Base-by-base conservation (phyloP, 345 rosid genomes). In the Lepidium sativum region DNA sequence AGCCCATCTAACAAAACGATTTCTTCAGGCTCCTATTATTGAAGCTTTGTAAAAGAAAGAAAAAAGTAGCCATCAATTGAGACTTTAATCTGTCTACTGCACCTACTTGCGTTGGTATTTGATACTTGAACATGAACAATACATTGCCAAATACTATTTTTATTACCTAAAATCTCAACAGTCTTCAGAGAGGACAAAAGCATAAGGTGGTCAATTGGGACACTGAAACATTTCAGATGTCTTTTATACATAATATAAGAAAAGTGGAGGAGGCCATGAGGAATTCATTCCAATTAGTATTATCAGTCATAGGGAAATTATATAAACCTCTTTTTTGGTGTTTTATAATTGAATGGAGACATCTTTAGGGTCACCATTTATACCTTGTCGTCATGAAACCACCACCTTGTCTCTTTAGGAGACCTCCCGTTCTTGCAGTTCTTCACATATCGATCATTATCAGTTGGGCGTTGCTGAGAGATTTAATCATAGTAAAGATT, bases 401-500 rank as follows among this genome's bases (percentile, higher is more conserved):
- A 94, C 99, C 99, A 94, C 81, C 99, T 85, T n/a, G 99, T 94
- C 90, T 90, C 97, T 82, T 94, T 94, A 0, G 97, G 99, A 63
- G 97, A 90, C 65, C 92, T 80, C 4, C 99, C 99, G 25, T 90
- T 94, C 75, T 88, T 85, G 72, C 99, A 94, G 68, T 94, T 88
- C 91, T 75, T 88, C 69, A 90, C 96, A 60, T 90, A 94, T n/a
- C 97, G 97, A 44, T 90, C 97, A 6, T 90, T 94, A 80, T 90
- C 97, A 69, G 84, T 85, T 12, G 97, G 97, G 23, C 96, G 90
- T 94, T 90, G 87, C 96, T 92, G 91, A n/a, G 20, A 37, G 13
- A 20, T 13, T 55, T 4, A 55, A 1, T 37, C 8, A 38, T 21
- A 5, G 20, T 56, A 56, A 27, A 4, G 21, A 56, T 9, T 56